A percentile compares a stretch with the other conserved stretches of the same genome.
phyloP scores from a whole-genome alignment of 129 eudicot genomes.

The Dittrichia graveolens region DNA sequence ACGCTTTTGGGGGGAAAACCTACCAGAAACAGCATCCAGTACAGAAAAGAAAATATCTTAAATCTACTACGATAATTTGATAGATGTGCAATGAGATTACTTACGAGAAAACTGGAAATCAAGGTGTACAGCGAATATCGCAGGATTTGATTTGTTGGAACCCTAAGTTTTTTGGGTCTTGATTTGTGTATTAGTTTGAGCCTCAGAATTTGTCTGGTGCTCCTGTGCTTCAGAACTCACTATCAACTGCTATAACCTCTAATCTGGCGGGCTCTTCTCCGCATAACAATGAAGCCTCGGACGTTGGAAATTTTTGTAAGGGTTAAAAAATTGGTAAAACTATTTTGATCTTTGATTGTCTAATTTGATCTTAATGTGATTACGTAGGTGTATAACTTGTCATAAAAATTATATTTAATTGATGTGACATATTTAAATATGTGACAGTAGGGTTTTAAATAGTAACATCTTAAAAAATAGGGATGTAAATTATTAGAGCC shows the following conservation, averaged over 20 bases:
- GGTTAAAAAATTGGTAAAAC: no score
- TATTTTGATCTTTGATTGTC: no score
- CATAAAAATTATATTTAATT: no score
- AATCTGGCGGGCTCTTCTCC: constrained; percentile 2
- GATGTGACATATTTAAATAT: no score
- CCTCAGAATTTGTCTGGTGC: constrained; percentile 25
- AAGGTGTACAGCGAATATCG: background rate
- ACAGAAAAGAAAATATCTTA: background rate
- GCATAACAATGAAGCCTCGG: background rate
- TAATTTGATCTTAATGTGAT: no score
- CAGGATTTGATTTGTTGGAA: constrained; percentile 7
- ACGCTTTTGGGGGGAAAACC: background rate
- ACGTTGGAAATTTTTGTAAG: no score
- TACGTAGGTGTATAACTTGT: no score
- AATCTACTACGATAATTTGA: background rate
- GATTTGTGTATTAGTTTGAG: constrained; percentile 18
- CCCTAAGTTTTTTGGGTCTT: constrained; percentile 19
- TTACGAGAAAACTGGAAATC: constrained; percentile 21
- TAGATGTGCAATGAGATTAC: constrained; percentile 19
- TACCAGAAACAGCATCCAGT: no score
- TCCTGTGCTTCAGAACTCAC: constrained; percentile 18
- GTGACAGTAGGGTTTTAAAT: no score
- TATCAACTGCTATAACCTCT: constrained; percentile 13
- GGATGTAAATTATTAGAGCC: no score
- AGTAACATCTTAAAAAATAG: no score